phyloP scores from a whole-genome alignment of 179 eudicot species.

The Beta macrorhiza region DNA sequence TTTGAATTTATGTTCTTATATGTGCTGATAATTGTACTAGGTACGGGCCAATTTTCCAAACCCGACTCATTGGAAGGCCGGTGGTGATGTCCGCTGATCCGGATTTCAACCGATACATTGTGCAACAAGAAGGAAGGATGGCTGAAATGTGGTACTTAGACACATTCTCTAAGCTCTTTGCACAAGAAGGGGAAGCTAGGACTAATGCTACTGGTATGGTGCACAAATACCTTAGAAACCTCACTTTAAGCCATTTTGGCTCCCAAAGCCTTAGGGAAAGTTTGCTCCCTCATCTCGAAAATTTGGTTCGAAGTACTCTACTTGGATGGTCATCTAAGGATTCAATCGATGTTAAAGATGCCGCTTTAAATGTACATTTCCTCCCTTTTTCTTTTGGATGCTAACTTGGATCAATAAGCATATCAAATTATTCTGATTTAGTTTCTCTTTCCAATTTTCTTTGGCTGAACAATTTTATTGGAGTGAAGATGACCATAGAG shows the following conservation, averaged over 20 bases:
- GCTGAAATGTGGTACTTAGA: constrained; percentile 62
- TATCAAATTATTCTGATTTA: neutral
- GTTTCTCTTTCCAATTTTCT: neutral
- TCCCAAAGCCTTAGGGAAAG: constrained; percentile 42
- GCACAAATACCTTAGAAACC: constrained; percentile 46
- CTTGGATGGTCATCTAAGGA: constrained; percentile 40
- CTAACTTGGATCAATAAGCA: neutral
- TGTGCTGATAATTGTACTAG: constrained; percentile 17
- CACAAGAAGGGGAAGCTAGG: constrained; percentile 41
- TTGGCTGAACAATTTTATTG: neutral
- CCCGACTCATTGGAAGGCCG: constrained; percentile 53
- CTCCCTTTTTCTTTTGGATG: neutral
- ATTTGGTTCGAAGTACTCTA: constrained; percentile 29
- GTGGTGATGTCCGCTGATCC: constrained; percentile 55
- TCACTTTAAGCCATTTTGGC: constrained; percentile 50
- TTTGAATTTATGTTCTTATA: neutral
- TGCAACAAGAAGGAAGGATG: constrained; percentile 56
- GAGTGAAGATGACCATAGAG: constrained; percentile 46
- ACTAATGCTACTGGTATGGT: constrained; percentile 46
- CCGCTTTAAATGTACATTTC: constrained; percentile 40
- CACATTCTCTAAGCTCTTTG: constrained; percentile 46
- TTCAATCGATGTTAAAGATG: constrained; percentile 48
- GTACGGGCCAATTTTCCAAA: constrained; percentile 53
- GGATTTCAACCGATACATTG: constrained; percentile 44
- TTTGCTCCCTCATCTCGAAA: constrained; percentile 43